phyloP scores from a whole-genome alignment of 139 green algal genomes.

The Axilococcus clingmanii region DNA sequence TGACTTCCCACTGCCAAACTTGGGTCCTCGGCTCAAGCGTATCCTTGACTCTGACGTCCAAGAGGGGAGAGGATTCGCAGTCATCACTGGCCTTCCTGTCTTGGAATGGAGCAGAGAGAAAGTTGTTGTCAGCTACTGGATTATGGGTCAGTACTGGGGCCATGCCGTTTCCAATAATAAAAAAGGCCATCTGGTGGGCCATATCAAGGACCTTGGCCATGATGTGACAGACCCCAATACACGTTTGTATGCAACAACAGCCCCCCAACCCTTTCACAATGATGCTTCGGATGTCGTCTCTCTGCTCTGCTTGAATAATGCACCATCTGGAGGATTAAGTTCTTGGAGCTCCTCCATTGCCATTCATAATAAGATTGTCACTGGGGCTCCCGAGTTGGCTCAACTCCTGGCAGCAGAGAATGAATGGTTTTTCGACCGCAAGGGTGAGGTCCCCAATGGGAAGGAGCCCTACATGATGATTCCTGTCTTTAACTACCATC shows the following conservation, averaged over 20 bases:
- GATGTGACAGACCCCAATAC: slow-evolving; percentile 43
- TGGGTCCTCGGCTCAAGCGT: slow-evolving; percentile 28
- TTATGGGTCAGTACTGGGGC: slow-evolving; percentile 46
- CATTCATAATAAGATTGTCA: slow-evolving; percentile 47
- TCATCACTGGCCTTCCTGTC: slow-evolving; percentile 48
- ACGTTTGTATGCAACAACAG: slow-evolving; percentile 49
- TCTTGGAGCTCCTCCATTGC: slow-evolving; percentile 17
- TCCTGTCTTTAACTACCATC: slow-evolving; percentile 37
- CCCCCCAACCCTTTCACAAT: slow-evolving; percentile 39
- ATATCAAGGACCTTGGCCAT: slow-evolving; percentile 54
- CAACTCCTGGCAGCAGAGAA: slow-evolving; percentile 26
- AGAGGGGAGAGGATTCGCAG: slow-evolving; percentile 42
- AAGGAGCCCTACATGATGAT: slow-evolving; percentile 40
- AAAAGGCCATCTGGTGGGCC: slow-evolving; percentile 41
- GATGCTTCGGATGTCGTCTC: slow-evolving; percentile 43
- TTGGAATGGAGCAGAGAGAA: slow-evolving; percentile 28
- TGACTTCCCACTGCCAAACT: slow-evolving; percentile 22
- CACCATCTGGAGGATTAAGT: slow-evolving; percentile 30
- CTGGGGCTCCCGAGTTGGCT: slow-evolving; percentile 24
- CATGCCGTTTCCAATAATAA: slow-evolving; percentile 39
- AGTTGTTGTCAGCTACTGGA: slow-evolving; percentile 32
- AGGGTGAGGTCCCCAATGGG: slow-evolving; percentile 37
- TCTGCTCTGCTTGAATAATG: slow-evolving; percentile 44
- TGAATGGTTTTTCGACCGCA: slow-evolving; percentile 43
- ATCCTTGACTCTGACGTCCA: slow-evolving; percentile 32